Conservation (phyloP, 805 yeast species). For the Yarrowia hollandica region DNA sequence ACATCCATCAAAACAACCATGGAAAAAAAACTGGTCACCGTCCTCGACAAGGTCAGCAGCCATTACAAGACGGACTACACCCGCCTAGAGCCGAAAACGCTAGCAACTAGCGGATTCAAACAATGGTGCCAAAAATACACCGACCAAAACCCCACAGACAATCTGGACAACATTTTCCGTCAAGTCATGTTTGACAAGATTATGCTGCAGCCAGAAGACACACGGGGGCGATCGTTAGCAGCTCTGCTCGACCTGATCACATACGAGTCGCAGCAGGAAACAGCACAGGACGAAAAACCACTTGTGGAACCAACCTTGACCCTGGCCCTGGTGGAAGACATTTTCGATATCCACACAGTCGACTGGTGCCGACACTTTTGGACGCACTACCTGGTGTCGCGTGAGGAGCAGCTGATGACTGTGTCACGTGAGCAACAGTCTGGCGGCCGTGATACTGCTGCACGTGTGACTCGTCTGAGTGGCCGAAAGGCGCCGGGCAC, state of each 20-base stretch:
- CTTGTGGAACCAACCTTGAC: slow-evolving; percentile 32
- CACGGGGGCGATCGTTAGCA: neutral
- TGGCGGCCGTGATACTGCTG: too few relatives aligned
- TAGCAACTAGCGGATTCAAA: neutral
- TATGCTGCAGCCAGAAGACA: neutral
- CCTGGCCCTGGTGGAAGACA: slow-evolving; percentile 40
- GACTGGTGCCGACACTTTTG: slow-evolving; percentile 43
- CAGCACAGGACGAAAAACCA: neutral
- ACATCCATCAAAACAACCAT: neutral
- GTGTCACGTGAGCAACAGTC: neutral
- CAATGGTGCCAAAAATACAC: slow-evolving; percentile 14
- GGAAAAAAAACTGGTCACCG: slow-evolving; percentile 7
- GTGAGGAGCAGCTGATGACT: slow-evolving; percentile 34
- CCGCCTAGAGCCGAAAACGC: neutral
- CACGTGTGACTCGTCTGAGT: slow-evolving; percentile 34
- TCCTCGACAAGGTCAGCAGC: neutral
- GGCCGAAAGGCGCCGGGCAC: slow-evolving; percentile 42
- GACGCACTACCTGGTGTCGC: slow-evolving; percentile 38
- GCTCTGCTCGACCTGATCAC: slow-evolving; percentile 14
- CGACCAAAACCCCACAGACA: neutral
- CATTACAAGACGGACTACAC: slow-evolving; percentile 19
- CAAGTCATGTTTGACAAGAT: slow-evolving; percentile 7
- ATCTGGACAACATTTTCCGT: slow-evolving; percentile 9
- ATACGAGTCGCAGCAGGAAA: slow-evolving; percentile 6
- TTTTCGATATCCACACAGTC: slow-evolving; percentile 40